Conservation (phyloP, 2,329 filamentous ascomycete genomes). For the Daldinia sp. region DNA sequence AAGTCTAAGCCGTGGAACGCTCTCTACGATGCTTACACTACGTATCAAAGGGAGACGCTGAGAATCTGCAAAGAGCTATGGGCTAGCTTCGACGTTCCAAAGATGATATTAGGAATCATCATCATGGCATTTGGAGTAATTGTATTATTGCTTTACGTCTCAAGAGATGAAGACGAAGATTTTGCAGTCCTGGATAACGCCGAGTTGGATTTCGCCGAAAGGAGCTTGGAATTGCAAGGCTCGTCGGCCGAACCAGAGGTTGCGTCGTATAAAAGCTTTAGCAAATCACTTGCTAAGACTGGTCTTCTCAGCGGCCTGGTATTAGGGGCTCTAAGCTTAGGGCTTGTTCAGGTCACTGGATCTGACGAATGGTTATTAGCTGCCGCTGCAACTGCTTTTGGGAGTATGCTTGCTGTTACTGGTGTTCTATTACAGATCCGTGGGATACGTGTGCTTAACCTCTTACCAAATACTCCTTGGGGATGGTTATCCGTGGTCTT, state of each 20-base stretch:
- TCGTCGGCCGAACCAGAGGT: constrained; percentile 42
- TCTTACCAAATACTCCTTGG: constrained; percentile 82
- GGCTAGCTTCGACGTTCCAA: constrained; percentile 88
- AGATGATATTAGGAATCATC: constrained; percentile 81
- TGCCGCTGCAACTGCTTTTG: constrained; percentile 53
- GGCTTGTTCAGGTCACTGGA: constrained; percentile 46
- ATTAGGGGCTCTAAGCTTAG: constrained; percentile 47
- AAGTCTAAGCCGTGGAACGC: constrained; percentile 52
- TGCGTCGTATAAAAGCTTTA: constrained; percentile 49
- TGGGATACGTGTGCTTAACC: constrained; percentile 55
- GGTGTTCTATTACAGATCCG: constrained; percentile 53
- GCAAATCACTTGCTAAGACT: constrained; percentile 51
- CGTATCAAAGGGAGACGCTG: constrained; percentile 82
- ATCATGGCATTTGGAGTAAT: constrained; percentile 74
- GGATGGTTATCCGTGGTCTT: constrained; percentile 85
- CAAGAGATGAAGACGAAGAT: constrained; percentile 63
- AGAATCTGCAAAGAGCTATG: constrained; percentile 83
- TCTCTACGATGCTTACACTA: constrained; percentile 67
- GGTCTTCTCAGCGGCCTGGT: constrained; percentile 49
- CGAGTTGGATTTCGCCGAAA: constrained; percentile 67
- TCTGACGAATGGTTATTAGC: constrained; percentile 54
- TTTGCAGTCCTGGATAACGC: constrained; percentile 62
- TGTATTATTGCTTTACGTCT: constrained; percentile 77
- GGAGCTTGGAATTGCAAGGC: constrained; percentile 61
- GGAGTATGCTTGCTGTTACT: constrained; percentile 54